A percentile compares a stretch with the other conserved stretches of the same genome.
These are phyloP conservation scores for Pachyrhizus erosus DNA, from an alignment of 306 rosid species.

Conservation along the genomic window DNA sequence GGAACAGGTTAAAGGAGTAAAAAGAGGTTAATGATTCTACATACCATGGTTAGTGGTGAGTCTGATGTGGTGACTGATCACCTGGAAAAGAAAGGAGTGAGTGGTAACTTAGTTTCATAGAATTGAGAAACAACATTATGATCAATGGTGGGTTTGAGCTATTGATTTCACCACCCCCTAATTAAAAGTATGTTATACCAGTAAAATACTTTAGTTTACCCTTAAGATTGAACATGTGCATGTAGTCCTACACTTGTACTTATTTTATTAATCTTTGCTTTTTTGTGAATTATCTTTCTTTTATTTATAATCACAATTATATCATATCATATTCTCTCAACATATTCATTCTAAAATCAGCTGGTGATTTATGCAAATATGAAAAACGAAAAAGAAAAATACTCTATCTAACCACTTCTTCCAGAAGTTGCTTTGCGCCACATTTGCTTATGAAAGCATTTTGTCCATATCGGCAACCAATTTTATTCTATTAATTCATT, in stretches of 20 bases:
- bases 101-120: slow-evolving; percentile 45
- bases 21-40: slow-evolving; percentile 48
- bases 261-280: neutral
- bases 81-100: slow-evolving; percentile 50
- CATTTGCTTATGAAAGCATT: slow-evolving; percentile 37
- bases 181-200: slow-evolving; percentile 52
- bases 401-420: neutral
- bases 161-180: slow-evolving; percentile 45
- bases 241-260: slow-evolving; percentile 47
- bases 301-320: neutral
- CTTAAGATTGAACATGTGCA: slow-evolving; percentile 47
- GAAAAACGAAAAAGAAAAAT: neutral
- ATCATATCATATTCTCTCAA: slow-evolving; percentile 16
- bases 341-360: neutral
- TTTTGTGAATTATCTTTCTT: neutral
- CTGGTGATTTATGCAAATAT: slow-evolving; percentile 2
- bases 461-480: slow-evolving; percentile 29
- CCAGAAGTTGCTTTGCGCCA: slow-evolving; percentile 26
- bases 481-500: neutral
- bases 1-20: neutral
- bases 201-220: slow-evolving; percentile 48
- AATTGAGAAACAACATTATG: slow-evolving; percentile 51
- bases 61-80: slow-evolving; percentile 44
- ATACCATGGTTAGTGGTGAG: slow-evolving; percentile 41
- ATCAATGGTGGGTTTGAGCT: slow-evolving; percentile 62